Conservation (phyloP, 345 rosid genomes). For the Euclidium syriacum region DNA sequence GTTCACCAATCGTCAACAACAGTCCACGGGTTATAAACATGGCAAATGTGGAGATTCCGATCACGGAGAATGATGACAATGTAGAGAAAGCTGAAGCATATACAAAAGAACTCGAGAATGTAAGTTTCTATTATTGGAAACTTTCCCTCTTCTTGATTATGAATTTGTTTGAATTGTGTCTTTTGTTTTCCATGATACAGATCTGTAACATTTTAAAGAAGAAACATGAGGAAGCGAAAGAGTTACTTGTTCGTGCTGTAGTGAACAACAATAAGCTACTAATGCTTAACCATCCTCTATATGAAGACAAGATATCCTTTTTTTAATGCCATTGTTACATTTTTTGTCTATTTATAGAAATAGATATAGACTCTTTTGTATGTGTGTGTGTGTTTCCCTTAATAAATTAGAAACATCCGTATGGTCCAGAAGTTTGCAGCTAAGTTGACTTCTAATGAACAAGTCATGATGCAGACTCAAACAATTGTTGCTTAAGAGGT, state of each 20-base stretch:
- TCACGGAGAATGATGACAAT: conserved; percentile 45
- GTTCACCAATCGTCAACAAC: conserved; percentile 14
- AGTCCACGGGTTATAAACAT: conserved; percentile 31
- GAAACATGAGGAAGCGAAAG: conserved; percentile 85
- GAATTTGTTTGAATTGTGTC: not conserved
- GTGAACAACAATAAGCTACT: conserved; percentile 72
- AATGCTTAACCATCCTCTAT: conserved; percentile 78
- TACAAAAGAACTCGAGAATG: conserved; percentile 75
- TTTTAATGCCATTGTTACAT: not conserved
- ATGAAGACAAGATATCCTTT: conserved; percentile 87
- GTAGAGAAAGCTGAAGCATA: conserved; percentile 78
- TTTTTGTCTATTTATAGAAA: not conserved
- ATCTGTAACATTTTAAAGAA: conserved; percentile 73
- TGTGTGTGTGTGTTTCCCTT: conserved; percentile 33
- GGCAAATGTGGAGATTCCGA: conserved; percentile 37
- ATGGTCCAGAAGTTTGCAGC: conserved; percentile 58
- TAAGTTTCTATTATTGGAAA: conserved; percentile 20
- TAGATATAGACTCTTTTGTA: not conserved
- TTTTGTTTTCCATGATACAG: conserved; percentile 34
- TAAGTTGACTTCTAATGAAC: conserved; percentile 33
- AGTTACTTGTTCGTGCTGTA: conserved; percentile 69
- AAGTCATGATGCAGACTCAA: conserved; percentile 9
- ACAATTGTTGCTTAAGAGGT: conserved; percentile 13
- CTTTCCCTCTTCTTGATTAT: not conserved
- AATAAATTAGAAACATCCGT: conserved; percentile 52